Percentiles rank a stretch among this genome's conserved stretches.
Evolutionary conservation across 192 early-diverging fungal genomes (phyloP).

Genomic region (Backusella luteola): DNA sequence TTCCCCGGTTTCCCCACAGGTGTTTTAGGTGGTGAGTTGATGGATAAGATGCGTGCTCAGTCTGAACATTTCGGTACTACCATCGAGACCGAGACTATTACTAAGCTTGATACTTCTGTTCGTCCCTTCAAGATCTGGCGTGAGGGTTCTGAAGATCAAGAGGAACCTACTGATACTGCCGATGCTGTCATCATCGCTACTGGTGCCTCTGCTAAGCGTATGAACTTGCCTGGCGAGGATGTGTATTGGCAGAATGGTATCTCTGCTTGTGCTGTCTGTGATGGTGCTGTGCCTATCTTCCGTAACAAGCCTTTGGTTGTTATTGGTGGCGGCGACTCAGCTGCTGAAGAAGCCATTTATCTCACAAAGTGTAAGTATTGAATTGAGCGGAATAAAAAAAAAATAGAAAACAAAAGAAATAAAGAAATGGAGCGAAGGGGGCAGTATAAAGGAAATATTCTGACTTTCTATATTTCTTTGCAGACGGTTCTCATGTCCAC

Average conservation of each 20-base stretch:
- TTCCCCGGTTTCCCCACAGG: constrained; percentile 95
- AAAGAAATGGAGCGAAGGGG: background rate
- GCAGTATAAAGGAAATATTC: background rate
- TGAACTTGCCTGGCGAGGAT: constrained; percentile 88
- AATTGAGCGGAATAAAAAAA: background rate
- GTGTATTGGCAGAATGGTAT: constrained; percentile 98
- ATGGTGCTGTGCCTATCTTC: constrained; percentile 97
- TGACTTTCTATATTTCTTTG: constrained; percentile 14
- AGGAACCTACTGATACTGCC: constrained; percentile 71
- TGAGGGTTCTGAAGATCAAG: constrained; percentile 74
- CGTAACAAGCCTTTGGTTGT: constrained; percentile 93
- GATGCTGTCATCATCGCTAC: constrained; percentile 92
- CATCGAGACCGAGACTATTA: constrained; percentile 89
- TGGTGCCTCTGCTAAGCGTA: constrained; percentile 97
- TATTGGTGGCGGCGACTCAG: constrained; percentile 96
- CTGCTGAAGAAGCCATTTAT: constrained; percentile 94
- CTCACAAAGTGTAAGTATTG: constrained; percentile 79
- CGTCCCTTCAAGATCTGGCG: constrained; percentile 87
- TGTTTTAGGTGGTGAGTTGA: constrained; percentile 83
- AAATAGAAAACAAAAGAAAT: background rate
- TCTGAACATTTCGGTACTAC: constrained; percentile 84
- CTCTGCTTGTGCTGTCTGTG: constrained; percentile 98
- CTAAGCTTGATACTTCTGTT: constrained; percentile 75
- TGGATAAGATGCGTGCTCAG: constrained; percentile 84
- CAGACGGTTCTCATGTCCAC: constrained; percentile 84